These are phyloP conservation scores for Pichia sp. DNA, from an alignment of 1,139 yeast genomes.

Conservation along the genomic window DNA sequence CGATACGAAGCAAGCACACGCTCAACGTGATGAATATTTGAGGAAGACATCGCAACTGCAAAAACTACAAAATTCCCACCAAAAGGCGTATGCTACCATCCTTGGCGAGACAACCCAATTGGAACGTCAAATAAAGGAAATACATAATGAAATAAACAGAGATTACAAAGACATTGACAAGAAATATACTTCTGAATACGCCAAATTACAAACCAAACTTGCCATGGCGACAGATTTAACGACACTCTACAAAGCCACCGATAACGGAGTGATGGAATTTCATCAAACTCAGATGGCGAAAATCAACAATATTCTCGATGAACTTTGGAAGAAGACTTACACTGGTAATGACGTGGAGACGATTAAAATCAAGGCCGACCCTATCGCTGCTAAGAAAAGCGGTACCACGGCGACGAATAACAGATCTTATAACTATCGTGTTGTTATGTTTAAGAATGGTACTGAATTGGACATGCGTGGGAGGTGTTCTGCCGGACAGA, in stretches of 20 bases:
- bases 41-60: constrained; percentile 49
- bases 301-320: constrained; percentile 80
- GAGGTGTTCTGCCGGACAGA: constrained; percentile 96
- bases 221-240: constrained; percentile 81
- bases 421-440: constrained; percentile 83
- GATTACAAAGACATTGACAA: constrained; percentile 67
- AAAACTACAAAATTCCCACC: constrained; percentile 46
- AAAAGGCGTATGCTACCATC: constrained; percentile 67
- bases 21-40: constrained; percentile 57
- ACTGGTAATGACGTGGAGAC: constrained; percentile 95
- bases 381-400: constrained; percentile 35
- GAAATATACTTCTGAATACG: constrained; percentile 62
- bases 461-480: constrained; percentile 97
- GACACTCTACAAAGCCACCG: constrained; percentile 79
- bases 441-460: constrained; percentile 90
- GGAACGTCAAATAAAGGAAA: constrained; percentile 56
- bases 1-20: constrained; percentile 57
- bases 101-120: constrained; percentile 83
- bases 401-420: constrained; percentile 39
- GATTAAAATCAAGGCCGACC: constrained; percentile 76
- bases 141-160: constrained; percentile 52
- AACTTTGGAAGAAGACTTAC: constrained; percentile 89
- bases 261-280: constrained; percentile 88
- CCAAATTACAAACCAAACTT: constrained; percentile 67
- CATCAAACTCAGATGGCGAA: constrained; percentile 91